Evolutionary conservation across 176 grass and related monocot genomes (phyloP).

Genomic region (Carex pumila): DNA sequence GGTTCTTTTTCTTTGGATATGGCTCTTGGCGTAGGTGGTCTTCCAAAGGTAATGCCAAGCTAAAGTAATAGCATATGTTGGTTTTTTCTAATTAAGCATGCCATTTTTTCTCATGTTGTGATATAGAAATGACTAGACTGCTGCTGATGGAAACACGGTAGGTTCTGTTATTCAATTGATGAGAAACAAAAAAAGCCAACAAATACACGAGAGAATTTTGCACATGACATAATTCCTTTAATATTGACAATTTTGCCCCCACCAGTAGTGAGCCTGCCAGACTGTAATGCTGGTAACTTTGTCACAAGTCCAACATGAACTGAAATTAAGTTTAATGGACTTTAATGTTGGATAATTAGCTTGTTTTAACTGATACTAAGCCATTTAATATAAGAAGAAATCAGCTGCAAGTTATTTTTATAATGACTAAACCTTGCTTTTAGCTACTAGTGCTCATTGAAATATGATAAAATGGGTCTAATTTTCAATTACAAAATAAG

Average conservation of each 20-base stretch:
- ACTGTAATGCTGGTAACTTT: background rate
- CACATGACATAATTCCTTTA: background rate
- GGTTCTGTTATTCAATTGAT: background rate
- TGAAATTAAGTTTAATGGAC: no score
- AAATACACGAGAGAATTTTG: background rate
- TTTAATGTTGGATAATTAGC: no score
- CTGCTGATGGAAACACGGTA: background rate
- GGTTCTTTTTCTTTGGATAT: constrained; percentile 86
- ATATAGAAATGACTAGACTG: background rate
- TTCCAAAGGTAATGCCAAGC: constrained; percentile 69
- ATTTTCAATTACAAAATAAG: background rate
- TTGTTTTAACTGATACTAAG: no score
- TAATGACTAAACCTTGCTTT: background rate
- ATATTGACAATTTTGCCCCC: background rate
- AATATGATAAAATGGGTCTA: background rate
- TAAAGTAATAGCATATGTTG: background rate
- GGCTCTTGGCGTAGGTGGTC: constrained; percentile 76
- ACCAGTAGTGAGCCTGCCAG: background rate
- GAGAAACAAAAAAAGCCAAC: background rate
- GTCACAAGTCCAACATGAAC: background rate
- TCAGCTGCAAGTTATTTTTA: no score
- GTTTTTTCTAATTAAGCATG: background rate
- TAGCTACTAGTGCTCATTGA: background rate
- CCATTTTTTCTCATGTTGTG: background rate
- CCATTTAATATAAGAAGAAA: no score